Percentiles rank a stretch among this genome's conserved stretches.
These are phyloP conservation scores for Hanseniaspora taiwanica DNA, from an alignment of 805 yeast genomes.

Conservation along the genomic window DNA sequence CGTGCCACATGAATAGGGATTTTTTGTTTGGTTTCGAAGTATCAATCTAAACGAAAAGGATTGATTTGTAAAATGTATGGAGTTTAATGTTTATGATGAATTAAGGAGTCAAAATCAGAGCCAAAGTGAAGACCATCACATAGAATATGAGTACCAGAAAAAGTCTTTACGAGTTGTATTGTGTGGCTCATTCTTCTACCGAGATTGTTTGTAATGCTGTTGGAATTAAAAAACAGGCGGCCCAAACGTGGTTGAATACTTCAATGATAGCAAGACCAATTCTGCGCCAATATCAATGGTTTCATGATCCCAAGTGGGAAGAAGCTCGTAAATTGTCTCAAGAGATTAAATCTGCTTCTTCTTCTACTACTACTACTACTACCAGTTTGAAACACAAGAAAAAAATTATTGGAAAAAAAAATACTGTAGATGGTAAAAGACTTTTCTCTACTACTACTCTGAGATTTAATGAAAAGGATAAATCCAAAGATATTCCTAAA, in stretches of 20 bases:
- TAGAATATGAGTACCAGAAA: conserved; percentile 12
- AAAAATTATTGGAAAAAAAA: neutral
- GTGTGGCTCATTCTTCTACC: conserved; percentile 13
- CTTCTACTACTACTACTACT: neutral
- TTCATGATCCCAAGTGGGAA: conserved; percentile 22
- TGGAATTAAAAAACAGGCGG: conserved; percentile 13
- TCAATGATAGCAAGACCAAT: conserved; percentile 17
- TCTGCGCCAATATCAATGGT: conserved; percentile 15
- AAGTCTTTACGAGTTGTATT: conserved; percentile 14
- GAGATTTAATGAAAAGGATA: neutral
- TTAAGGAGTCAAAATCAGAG: neutral
- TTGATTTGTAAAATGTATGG: no score
- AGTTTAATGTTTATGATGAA: no score
- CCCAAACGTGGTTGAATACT: conserved; percentile 14
- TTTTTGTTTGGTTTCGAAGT: no score
- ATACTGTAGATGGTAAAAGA: conserved; percentile 1
- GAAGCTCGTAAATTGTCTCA: conserved; percentile 16
- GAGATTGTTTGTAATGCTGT: conserved; percentile 13
- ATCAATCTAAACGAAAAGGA: no score
- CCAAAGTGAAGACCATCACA: neutral
- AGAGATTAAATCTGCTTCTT: conserved; percentile 3
- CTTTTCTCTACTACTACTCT: conserved; percentile 1
- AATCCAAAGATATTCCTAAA: neutral
- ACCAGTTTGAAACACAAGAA: neutral
- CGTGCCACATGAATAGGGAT: no score